These are phyloP conservation scores for Mycena latifolia DNA, from an alignment of 768 basidiomycete species.

Conservation along the genomic window DNA sequence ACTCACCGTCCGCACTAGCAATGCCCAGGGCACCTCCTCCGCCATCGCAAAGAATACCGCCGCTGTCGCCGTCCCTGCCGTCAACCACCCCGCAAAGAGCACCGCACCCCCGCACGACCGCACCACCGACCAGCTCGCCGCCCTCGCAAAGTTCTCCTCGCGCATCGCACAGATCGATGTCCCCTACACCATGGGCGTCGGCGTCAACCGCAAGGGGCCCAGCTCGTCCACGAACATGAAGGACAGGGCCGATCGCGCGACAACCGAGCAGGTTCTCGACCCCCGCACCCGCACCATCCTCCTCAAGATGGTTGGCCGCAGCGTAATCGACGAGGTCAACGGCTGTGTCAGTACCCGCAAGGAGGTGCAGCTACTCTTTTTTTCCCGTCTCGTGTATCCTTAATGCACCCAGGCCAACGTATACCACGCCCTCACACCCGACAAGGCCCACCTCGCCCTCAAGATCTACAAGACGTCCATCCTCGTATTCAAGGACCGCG, in stretches of 20 bases:
- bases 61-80: slow-evolving; percentile 75
- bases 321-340: slow-evolving; percentile 89
- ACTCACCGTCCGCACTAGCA: slow-evolving; percentile 83
- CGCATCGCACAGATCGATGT: slow-evolving; percentile 80
- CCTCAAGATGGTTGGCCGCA: slow-evolving; percentile 96
- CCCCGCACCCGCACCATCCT: slow-evolving; percentile 94
- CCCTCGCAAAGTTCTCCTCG: slow-evolving; percentile 82
- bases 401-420: slow-evolving; percentile 84
- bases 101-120: slow-evolving; percentile 61
- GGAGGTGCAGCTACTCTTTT: slow-evolving; percentile 74
- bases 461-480: slow-evolving; percentile 99
- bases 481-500: slow-evolving; percentile 96
- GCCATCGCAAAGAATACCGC: slow-evolving; percentile 60
- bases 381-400: slow-evolving; percentile 14
- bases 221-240: slow-evolving; percentile 89
- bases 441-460: slow-evolving; percentile 79
- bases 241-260: slow-evolving; percentile 97
- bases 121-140: slow-evolving; percentile 78
- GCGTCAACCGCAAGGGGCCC: slow-evolving; percentile 94
- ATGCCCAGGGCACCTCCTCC: slow-evolving; percentile 70
- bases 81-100: slow-evolving; percentile 69
- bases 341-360: slow-evolving; percentile 98
- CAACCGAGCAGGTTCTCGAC: slow-evolving; percentile 96
- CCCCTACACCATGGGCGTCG: slow-evolving; percentile 75
- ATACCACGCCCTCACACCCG: slow-evolving; percentile 84